A percentile compares a stretch with the other conserved stretches of the same genome.
These are phyloP conservation scores for Diplodia mutila DNA, from an alignment of 2,329 filamentous ascomycete genomes.

Conservation along the genomic window DNA sequence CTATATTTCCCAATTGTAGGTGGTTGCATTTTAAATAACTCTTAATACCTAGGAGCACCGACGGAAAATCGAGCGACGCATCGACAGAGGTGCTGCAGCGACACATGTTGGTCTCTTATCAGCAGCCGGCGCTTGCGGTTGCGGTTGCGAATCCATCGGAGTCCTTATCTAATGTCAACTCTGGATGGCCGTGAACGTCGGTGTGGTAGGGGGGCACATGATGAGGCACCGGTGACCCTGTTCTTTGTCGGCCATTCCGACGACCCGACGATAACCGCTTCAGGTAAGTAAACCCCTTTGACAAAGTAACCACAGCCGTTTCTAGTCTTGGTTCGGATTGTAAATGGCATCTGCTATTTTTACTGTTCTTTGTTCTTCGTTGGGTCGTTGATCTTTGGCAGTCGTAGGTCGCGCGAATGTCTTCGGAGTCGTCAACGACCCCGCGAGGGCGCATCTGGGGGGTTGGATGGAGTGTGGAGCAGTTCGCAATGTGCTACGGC, in stretches of 20 bases:
- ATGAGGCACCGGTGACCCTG: constrained; percentile 13
- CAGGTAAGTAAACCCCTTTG: not conserved
- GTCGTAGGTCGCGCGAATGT: not conserved
- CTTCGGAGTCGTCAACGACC: not conserved
- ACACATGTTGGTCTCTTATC: not conserved
- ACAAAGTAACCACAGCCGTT: not conserved
- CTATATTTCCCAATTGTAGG: not conserved
- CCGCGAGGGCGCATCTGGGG: not conserved
- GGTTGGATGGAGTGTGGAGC: not conserved
- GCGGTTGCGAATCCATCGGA: not conserved
- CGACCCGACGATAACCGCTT: constrained; percentile 8
- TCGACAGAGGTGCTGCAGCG: not conserved
- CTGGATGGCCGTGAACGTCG: not conserved
- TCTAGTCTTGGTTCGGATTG: not conserved
- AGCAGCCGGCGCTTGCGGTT: not conserved
- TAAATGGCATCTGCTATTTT: not conserved
- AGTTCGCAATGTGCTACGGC: constrained; percentile 5
- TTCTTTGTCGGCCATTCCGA: constrained; percentile 3
- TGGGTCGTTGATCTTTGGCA: too few relatives aligned
- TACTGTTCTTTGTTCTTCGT: not conserved
- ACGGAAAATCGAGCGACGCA: not conserved
- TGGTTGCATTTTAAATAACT: too few relatives aligned
- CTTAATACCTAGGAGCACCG: not conserved
- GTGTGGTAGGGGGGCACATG: not conserved
- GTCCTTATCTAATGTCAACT: constrained; percentile 3